Evolutionary conservation across 306 rosid species (phyloP).

Genomic region (Sindora glabra): DNA sequence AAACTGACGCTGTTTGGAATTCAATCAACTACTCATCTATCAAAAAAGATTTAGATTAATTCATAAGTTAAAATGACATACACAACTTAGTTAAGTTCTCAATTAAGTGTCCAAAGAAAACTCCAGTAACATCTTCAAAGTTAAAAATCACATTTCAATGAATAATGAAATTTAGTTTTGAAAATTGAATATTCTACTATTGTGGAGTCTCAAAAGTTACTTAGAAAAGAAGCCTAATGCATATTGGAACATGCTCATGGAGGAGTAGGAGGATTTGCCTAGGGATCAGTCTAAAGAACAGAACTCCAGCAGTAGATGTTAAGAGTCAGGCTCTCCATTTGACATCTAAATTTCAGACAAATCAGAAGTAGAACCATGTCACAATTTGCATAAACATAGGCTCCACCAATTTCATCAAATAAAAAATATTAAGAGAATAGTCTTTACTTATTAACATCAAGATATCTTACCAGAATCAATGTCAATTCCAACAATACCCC

Average conservation of each 20-base stretch:
- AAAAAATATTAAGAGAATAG: background rate
- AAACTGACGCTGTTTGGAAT: no score
- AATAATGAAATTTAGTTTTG: background rate
- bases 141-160: background rate
- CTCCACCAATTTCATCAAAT: no score
- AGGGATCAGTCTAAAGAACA: background rate
- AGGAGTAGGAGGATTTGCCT: background rate
- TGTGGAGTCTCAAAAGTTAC: background rate
- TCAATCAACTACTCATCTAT: no score
- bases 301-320: background rate
- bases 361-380: background rate
- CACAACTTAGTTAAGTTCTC: background rate
- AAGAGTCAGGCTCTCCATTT: background rate
- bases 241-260: background rate
- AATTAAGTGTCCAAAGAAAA: background rate
- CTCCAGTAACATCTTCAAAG: background rate
- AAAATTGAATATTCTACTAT: background rate
- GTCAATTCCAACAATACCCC: constrained; percentile 78
- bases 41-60: no score
- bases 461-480: constrained; percentile 68
- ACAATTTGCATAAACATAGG: background rate
- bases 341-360: background rate
- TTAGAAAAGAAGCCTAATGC: background rate
- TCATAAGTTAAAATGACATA: no score
- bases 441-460: background rate